Percentiles rank a stretch among this genome's conserved stretches.
These are phyloP conservation scores for Penicillium thymicola DNA, from an alignment of 2,329 filamentous ascomycete genomes.

Conservation along the genomic window DNA sequence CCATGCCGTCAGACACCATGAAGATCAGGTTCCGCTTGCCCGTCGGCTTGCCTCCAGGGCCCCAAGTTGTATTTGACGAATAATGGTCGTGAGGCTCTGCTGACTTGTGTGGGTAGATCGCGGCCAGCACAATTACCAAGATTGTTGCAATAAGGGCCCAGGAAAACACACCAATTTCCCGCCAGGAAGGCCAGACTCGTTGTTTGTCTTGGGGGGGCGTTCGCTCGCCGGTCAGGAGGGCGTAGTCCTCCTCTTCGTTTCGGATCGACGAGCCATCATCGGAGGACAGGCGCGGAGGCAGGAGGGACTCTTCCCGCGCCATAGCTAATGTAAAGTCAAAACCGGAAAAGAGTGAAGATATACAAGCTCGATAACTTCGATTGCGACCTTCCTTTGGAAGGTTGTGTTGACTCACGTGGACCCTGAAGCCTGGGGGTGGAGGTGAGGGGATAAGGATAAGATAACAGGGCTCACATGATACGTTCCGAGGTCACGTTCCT, in stretches of 20 bases:
- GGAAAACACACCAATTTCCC: slow-evolving; percentile 71
- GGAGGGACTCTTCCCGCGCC: slow-evolving; percentile 50
- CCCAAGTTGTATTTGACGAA: slow-evolving; percentile 32
- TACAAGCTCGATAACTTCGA: background rate
- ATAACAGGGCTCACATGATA: slow-evolving; percentile 12
- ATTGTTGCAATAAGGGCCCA: slow-evolving; percentile 83
- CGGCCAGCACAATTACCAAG: slow-evolving; percentile 72
- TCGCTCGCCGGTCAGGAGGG: slow-evolving; percentile 58
- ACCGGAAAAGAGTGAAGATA: background rate
- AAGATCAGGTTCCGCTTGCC: slow-evolving; percentile 93
- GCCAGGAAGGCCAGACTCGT: slow-evolving; percentile 58
- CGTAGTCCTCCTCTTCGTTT: slow-evolving; percentile 60
- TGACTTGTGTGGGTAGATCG: slow-evolving; percentile 70
- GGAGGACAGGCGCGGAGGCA: slow-evolving; percentile 54
- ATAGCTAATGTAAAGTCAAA: slow-evolving; percentile 18
- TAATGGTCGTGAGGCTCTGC: slow-evolving; percentile 35
- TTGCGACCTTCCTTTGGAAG: background rate
- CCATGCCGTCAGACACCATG: slow-evolving; percentile 99
- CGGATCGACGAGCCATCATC: slow-evolving; percentile 54
- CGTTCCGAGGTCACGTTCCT: background rate
- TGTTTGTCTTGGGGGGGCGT: slow-evolving; percentile 26
- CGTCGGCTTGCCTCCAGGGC: slow-evolving; percentile 42
- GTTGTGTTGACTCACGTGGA: slow-evolving; percentile 1
- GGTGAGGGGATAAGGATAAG: slow-evolving; percentile 10
- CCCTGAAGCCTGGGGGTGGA: slow-evolving; percentile 1